phyloP scores from a whole-genome alignment of 2,329 filamentous ascomycete genomes.

The Fusarium siculi region DNA sequence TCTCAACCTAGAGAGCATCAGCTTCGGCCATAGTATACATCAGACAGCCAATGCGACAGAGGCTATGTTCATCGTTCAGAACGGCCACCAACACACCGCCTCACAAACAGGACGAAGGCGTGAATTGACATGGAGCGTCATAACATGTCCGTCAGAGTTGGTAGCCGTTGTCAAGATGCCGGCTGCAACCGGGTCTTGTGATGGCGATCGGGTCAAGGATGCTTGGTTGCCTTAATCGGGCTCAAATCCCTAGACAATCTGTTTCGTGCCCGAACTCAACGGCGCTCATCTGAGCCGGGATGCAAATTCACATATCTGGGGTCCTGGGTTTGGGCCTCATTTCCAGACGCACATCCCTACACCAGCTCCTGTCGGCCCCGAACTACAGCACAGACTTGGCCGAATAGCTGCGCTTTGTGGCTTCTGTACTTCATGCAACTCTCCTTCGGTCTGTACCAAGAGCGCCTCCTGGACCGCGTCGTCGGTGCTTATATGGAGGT shows the following conservation, averaged over 20 bases:
- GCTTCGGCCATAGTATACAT: neutral
- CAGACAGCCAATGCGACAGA: conserved; percentile 9
- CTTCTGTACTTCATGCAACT: conserved; percentile 32
- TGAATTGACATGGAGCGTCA: conserved; percentile 7
- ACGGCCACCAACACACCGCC: conserved; percentile 29
- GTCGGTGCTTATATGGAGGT: conserved; percentile 31
- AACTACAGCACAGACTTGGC: conserved; percentile 14
- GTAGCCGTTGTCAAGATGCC: conserved; percentile 31
- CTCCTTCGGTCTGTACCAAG: conserved; percentile 34
- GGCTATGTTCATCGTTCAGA: conserved; percentile 4
- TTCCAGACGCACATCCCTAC: conserved; percentile 14
- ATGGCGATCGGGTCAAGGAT: conserved; percentile 32
- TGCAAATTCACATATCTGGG: conserved; percentile 8
- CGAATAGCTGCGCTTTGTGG: conserved; percentile 27
- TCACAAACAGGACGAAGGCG: conserved; percentile 4
- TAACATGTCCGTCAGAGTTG: conserved; percentile 22
- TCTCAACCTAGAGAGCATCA: neutral
- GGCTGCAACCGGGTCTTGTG: conserved; percentile 36
- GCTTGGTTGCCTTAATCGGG: conserved; percentile 33
- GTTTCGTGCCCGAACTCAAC: conserved; percentile 25
- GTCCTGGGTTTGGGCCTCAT: conserved; percentile 32
- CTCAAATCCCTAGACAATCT: neutral
- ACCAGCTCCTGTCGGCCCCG: conserved; percentile 4
- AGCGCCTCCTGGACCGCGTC: conserved; percentile 32
- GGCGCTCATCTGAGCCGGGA: conserved; percentile 12